Evolutionary conservation across 2,329 filamentous ascomycete species (phyloP).

Genomic region (Beauveria australis): DNA sequence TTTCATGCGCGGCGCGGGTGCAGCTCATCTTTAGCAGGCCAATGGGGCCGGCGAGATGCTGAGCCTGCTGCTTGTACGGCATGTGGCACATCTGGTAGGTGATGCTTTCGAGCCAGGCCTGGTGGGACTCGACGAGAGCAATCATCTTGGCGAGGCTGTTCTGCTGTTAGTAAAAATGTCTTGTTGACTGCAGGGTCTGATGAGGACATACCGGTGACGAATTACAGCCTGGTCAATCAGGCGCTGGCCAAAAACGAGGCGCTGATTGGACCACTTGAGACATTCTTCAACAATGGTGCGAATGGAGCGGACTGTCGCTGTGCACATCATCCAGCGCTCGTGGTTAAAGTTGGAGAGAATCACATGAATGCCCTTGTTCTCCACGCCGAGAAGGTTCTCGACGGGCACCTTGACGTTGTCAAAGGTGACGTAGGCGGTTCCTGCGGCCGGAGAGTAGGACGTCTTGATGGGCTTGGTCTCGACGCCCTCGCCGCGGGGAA

Average conservation of each 20-base stretch:
- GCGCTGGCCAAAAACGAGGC: conserved; percentile 74
- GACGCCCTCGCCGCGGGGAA: conserved; percentile 65
- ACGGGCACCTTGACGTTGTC: conserved; percentile 81
- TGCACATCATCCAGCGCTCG: conserved; percentile 70
- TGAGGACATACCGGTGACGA: conserved; percentile 56
- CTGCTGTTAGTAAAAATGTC: not conserved
- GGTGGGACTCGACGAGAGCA: conserved; percentile 69
- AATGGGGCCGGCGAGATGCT: conserved; percentile 70
- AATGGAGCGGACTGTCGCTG: conserved; percentile 54
- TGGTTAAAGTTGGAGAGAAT: conserved; percentile 87
- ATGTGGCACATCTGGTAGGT: conserved; percentile 86
- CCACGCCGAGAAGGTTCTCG: conserved; percentile 67
- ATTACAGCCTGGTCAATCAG: conserved; percentile 79
- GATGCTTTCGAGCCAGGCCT: conserved; percentile 77
- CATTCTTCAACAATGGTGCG: conserved; percentile 72
- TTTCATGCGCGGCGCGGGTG: conserved; percentile 71
- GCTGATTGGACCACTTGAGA: conserved; percentile 82
- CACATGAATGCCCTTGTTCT: conserved; percentile 79
- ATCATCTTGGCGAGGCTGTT: conserved; percentile 76
- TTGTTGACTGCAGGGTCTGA: not conserved
- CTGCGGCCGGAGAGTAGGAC: conserved; percentile 70
- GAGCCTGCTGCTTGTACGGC: conserved; percentile 68
- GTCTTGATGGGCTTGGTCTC: conserved; percentile 75
- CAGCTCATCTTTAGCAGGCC: conserved; percentile 72
- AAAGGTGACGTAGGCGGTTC: conserved; percentile 72